Evolutionary conservation across 2,329 filamentous ascomycete genomes (phyloP).

Genomic region (Lecanoromycetidae sp.): DNA sequence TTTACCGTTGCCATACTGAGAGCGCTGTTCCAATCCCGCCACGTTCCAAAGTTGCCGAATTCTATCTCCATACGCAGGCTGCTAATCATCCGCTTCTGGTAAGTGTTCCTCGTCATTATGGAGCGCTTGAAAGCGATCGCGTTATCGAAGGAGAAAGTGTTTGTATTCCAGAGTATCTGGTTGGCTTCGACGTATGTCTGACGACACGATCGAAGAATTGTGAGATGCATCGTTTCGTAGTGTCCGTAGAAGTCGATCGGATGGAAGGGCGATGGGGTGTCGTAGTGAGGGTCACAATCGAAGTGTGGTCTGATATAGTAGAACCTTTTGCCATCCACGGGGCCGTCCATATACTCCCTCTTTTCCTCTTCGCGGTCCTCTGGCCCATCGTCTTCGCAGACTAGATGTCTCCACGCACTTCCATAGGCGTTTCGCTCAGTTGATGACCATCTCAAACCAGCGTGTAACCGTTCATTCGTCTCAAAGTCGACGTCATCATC

Average conservation of each 20-base stretch:
- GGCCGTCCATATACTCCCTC: not conserved
- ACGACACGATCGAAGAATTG: not conserved
- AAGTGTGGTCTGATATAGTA: not conserved
- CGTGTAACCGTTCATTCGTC: not conserved
- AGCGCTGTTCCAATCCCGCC: not conserved
- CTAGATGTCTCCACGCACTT: not conserved
- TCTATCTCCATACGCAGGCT: constrained; percentile 8
- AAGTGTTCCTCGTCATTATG: not conserved
- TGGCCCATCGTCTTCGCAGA: constrained; percentile 1
- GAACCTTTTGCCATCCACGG: not conserved
- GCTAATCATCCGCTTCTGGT: not conserved
- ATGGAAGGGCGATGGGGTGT: no score
- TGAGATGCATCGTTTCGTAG: not conserved
- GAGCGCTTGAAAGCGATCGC: not conserved
- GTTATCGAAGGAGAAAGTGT: constrained; percentile 5
- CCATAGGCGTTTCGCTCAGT: not conserved
- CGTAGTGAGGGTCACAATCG: not conserved
- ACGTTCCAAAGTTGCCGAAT: not conserved
- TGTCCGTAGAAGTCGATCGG: no score
- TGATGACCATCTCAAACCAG: no score
- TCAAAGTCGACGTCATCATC: not conserved
- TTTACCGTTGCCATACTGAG: not conserved
- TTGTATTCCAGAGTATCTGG: constrained; percentile 1
- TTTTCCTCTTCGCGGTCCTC: not conserved
- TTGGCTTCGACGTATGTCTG: constrained; percentile 1